Percentiles rank a stretch among this genome's conserved stretches.
Conservation (phyloP, 2,329 filamentous ascomycete genomes). For the Exserohilum rostratum region DNA sequence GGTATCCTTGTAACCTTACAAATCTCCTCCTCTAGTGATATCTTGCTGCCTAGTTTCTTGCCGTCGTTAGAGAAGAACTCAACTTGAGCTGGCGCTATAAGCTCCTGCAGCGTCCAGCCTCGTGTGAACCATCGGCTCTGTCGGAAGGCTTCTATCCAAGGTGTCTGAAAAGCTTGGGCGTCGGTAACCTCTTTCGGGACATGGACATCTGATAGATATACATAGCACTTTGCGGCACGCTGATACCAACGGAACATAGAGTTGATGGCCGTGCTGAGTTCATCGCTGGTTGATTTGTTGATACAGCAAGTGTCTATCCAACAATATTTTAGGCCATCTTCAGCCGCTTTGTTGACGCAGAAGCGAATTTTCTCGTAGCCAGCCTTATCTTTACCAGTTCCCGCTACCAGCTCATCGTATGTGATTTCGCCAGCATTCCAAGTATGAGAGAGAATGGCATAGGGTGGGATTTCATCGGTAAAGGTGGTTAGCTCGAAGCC, state of each 20-base stretch:
- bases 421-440: no score
- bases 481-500: no score
- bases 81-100: constrained; percentile 17
- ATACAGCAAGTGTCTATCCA: neutral
- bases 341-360: constrained; percentile 21
- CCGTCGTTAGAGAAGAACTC: constrained; percentile 23
- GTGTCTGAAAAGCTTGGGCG: no score
- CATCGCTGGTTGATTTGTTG: neutral
- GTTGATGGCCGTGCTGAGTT: constrained; percentile 4
- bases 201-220: constrained; percentile 22
- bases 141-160: no score
- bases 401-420: no score
- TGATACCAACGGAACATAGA: constrained; percentile 31
- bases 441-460: no score
- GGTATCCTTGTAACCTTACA: constrained; percentile 18
- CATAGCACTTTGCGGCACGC: constrained; percentile 20
- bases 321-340: constrained; percentile 10
- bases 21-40: constrained; percentile 6
- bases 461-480: no score
- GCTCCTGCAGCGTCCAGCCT: no score
- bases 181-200: neutral
- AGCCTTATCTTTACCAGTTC: neutral
- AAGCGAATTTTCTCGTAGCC: constrained; percentile 19
- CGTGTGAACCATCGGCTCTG: no score
- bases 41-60: constrained; percentile 10